Percentiles rank a stretch among this genome's conserved stretches.
Evolutionary conservation across 2,329 filamentous ascomycete genomes (phyloP).

Genomic region (Penicillium expansum): DNA sequence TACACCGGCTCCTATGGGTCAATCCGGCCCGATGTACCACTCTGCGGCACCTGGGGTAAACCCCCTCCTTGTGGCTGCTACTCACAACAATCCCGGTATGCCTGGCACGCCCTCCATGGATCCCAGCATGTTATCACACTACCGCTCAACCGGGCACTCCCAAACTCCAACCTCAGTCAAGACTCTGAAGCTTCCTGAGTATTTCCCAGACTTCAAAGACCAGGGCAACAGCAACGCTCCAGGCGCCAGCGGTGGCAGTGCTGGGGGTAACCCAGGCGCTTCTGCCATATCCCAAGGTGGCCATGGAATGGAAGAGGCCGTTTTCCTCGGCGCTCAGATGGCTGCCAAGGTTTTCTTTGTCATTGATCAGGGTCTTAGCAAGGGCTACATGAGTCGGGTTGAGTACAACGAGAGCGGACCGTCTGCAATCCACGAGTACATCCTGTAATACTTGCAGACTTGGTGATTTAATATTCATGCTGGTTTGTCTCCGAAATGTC

Average conservation of each 20-base stretch:
- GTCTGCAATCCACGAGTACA: constrained; percentile 59
- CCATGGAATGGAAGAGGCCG: constrained; percentile 70
- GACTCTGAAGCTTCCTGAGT: constrained; percentile 72
- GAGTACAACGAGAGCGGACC: constrained; percentile 68
- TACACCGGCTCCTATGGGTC: constrained; percentile 58
- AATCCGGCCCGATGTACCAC: constrained; percentile 53
- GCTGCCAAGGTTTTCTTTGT: constrained; percentile 74
- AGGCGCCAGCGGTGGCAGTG: constrained; percentile 38
- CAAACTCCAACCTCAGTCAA: constrained; percentile 85
- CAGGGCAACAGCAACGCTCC: constrained; percentile 46
- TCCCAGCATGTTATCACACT: constrained; percentile 40
- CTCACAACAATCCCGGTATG: constrained; percentile 48
- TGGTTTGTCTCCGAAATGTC: not conserved
- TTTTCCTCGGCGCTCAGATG: constrained; percentile 84
- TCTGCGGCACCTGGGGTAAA: constrained; percentile 67
- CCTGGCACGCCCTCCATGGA: constrained; percentile 40
- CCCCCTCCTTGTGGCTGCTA: constrained; percentile 86
- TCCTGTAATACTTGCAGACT: constrained; percentile 30
- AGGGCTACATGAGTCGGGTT: constrained; percentile 66
- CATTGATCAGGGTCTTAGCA: constrained; percentile 63
- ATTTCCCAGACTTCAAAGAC: constrained; percentile 89
- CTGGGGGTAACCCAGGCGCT: constrained; percentile 32
- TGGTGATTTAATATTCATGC: not conserved
- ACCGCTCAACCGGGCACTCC: constrained; percentile 60
- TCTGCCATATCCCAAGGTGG: constrained; percentile 25